phyloP scores from a whole-genome alignment of 257 asterid species.

The Capsicum pubescens region DNA sequence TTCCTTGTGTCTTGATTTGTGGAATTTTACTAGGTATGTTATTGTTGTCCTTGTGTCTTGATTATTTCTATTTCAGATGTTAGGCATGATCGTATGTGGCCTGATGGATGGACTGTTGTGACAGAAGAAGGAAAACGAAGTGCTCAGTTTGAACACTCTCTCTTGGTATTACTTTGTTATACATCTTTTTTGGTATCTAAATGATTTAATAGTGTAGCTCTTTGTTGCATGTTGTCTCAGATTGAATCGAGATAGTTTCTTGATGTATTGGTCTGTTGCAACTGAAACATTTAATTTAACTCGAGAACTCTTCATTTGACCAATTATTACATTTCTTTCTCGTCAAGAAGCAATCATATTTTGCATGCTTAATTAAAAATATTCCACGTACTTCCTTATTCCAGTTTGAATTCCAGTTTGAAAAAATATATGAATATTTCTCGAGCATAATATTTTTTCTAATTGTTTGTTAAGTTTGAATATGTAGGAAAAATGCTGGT shows the following conservation, averaged over 20 bases:
- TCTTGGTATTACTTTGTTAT: slow-evolving; percentile 56
- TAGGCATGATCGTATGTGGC: slow-evolving; percentile 98
- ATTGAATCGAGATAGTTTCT: not conserved
- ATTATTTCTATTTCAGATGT: slow-evolving; percentile 53
- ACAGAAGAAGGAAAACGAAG: slow-evolving; percentile 97
- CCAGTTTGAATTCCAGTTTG: too few species aligned
- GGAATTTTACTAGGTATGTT: too few species aligned
- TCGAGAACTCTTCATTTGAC: not conserved
- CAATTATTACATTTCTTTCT: not conserved
- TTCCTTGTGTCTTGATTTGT: not conserved
- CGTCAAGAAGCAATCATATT: not conserved
- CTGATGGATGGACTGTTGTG: slow-evolving; percentile 98
- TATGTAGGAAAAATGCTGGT: too few species aligned
- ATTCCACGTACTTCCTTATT: too few species aligned
- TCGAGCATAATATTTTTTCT: too few species aligned
- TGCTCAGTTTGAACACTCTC: slow-evolving; percentile 96
- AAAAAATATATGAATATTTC: too few species aligned
- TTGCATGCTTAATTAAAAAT: not conserved
- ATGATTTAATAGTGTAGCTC: not conserved
- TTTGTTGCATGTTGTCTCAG: not conserved
- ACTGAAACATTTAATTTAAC: not conserved
- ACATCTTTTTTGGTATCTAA: not conserved
- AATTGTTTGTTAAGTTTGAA: too few species aligned
- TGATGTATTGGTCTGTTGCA: not conserved
- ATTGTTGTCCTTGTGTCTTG: not conserved